phyloP scores from a whole-genome alignment of 208 protist species.

The Leishmania major region DNA sequence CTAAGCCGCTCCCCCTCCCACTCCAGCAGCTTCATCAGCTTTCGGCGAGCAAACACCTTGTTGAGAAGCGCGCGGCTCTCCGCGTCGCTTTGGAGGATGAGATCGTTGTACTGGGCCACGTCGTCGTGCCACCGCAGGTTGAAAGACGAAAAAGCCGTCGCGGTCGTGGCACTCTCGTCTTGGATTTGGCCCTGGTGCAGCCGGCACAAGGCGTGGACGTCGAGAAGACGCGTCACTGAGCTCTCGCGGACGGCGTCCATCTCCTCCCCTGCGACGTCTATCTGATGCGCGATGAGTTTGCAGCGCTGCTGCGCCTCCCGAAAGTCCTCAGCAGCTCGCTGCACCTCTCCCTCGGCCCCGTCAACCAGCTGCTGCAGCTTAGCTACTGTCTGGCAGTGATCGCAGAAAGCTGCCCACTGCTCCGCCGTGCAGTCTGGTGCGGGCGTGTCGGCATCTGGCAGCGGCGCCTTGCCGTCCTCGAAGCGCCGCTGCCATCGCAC shows the following conservation, averaged over 20 bases:
- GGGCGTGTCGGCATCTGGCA: conserved; percentile 27
- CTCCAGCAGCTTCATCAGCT: conserved; percentile 75
- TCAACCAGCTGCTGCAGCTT: conserved; percentile 39
- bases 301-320: conserved; percentile 32
- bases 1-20: conserved; percentile 79
- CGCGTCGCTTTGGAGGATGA: conserved; percentile 77
- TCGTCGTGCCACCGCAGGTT: conserved; percentile 72
- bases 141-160: conserved; percentile 79
- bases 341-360: conserved; percentile 26
- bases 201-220: conserved; percentile 74
- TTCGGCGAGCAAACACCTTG: conserved; percentile 78
- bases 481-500: conserved; percentile 67
- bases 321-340: conserved; percentile 30
- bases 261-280: conserved; percentile 32
- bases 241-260: conserved; percentile 25
- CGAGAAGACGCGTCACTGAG: conserved; percentile 46
- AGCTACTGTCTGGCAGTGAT: conserved; percentile 48
- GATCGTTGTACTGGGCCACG: conserved; percentile 81
- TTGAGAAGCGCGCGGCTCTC: conserved; percentile 77
- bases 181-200: conserved; percentile 94
- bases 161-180: conserved; percentile 82
- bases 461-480: conserved; percentile 51
- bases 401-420: conserved; percentile 68
- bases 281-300: conserved; percentile 11
- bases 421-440: conserved; percentile 42